Conservation (phyloP, 192 early-diverging fungal genomes). For the Phlyctochytrium bullatum region DNA sequence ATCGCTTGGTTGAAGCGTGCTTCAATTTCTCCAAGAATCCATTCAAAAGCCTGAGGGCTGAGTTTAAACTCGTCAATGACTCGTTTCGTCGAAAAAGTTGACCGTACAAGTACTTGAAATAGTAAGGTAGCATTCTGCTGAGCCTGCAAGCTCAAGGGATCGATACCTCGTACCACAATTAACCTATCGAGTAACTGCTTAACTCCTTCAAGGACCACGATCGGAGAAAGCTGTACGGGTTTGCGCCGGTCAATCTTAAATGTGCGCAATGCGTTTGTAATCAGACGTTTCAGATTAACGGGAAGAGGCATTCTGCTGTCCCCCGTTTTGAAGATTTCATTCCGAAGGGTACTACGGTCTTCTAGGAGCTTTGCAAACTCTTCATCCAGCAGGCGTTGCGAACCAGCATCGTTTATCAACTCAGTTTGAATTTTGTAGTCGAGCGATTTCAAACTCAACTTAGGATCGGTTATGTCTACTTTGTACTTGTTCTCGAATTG, state of each 20-base stretch:
- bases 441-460: constrained; percentile 66
- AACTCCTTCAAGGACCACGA: constrained; percentile 73
- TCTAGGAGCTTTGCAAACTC: constrained; percentile 75
- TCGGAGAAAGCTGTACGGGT: constrained; percentile 84
- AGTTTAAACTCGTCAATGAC: constrained; percentile 91
- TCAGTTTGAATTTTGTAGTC: constrained; percentile 72
- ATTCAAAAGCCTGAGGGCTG: constrained; percentile 84
- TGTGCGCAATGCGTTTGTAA: constrained; percentile 86
- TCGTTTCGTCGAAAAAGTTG: constrained; percentile 75
- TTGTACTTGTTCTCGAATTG: constrained; percentile 78
- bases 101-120: constrained; percentile 84
- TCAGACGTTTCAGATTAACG: constrained; percentile 83
- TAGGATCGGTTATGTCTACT: constrained; percentile 69
- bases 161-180: constrained; percentile 83
- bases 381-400: constrained; percentile 71
- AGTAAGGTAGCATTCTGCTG: constrained; percentile 92
- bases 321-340: constrained; percentile 72
- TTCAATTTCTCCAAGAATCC: constrained; percentile 92
- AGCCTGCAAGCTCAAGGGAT: constrained; percentile 79
- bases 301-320: constrained; percentile 81
- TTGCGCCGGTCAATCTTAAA: constrained; percentile 80
- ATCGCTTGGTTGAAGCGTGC: constrained; percentile 85
- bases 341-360: constrained; percentile 75
- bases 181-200: constrained; percentile 68
- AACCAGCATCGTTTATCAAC: constrained; percentile 69